Evolutionary conservation across 176 grass and related monocot species (phyloP).

Genomic region (Chloris gayana): DNA sequence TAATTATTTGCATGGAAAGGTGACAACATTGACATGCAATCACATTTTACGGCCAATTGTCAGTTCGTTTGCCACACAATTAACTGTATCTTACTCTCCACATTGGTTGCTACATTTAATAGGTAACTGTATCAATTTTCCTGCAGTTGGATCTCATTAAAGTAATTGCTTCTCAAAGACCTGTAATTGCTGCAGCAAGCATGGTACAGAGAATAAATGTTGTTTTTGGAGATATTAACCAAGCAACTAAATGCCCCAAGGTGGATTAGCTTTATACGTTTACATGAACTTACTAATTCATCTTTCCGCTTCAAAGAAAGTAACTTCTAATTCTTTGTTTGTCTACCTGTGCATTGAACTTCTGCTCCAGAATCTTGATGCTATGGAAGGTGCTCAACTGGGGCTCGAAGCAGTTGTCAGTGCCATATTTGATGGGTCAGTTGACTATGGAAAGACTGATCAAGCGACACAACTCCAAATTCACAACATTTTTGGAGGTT

Average conservation of each 20-base stretch:
- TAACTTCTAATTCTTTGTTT: constrained; percentile 30
- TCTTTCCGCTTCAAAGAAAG: constrained; percentile 11
- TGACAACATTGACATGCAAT: not conserved
- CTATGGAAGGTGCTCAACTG: constrained; percentile 77
- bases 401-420: constrained; percentile 77
- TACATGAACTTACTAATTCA: constrained; percentile 27
- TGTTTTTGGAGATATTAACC: constrained; percentile 59
- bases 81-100: not conserved
- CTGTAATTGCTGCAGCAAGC: constrained; percentile 73
- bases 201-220: constrained; percentile 76
- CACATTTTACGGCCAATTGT: not conserved
- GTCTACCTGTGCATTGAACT: constrained; percentile 25
- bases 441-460: constrained; percentile 56
- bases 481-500: constrained; percentile 82
- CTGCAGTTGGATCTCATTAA: constrained; percentile 91
- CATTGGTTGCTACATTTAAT: constrained; percentile 8
- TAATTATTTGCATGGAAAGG: not conserved
- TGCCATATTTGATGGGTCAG: constrained; percentile 81
- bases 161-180: constrained; percentile 87
- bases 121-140: constrained; percentile 26
- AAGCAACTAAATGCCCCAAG: constrained; percentile 68
- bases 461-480: constrained; percentile 72
- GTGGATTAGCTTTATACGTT: constrained; percentile 41
- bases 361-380: constrained; percentile 66
- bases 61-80: not conserved